phyloP scores from a whole-genome alignment of 2,329 filamentous ascomycete species.

The Monosporascus ibericus region DNA sequence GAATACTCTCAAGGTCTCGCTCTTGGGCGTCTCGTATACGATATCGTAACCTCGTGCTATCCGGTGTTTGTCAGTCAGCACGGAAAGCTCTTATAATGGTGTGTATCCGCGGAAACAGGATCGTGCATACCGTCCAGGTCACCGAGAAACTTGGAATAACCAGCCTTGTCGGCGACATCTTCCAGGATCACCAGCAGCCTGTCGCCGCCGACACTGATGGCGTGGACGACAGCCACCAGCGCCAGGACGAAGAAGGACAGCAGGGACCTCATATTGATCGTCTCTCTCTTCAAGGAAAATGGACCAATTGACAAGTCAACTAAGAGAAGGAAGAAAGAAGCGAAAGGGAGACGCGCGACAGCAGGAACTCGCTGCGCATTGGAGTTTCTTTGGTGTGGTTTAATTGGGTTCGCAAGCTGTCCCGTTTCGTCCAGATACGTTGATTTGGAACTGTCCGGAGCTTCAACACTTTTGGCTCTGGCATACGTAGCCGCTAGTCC shows the following conservation, averaged over 20 bases:
- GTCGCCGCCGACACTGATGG: slow-evolving; percentile 71
- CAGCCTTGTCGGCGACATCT: slow-evolving; percentile 70
- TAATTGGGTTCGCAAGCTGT: background rate
- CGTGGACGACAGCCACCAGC: slow-evolving; percentile 61
- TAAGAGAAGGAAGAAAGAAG: background rate
- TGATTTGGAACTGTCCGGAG: background rate
- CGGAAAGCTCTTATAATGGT: too few species aligned
- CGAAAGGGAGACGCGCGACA: slow-evolving; percentile 3
- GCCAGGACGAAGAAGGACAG: slow-evolving; percentile 64
- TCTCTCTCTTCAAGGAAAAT: slow-evolving; percentile 5
- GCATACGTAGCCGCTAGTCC: slow-evolving; percentile 22
- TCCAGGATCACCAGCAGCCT: slow-evolving; percentile 83
- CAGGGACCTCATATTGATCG: slow-evolving; percentile 64
- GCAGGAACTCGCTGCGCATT: slow-evolving; percentile 19
- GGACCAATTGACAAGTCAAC: slow-evolving; percentile 11
- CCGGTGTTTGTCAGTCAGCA: background rate
- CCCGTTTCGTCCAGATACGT: background rate
- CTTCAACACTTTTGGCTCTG: slow-evolving; percentile 12
- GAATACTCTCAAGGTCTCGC: slow-evolving; percentile 71
- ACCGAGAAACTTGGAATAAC: slow-evolving; percentile 75
- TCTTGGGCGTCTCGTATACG: slow-evolving; percentile 77
- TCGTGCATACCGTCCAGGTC: slow-evolving; percentile 59
- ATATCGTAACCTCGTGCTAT: slow-evolving; percentile 78
- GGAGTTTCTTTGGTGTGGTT: slow-evolving; percentile 8
- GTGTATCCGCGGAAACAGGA: background rate